Evolutionary conservation across 768 basidiomycete genomes (phyloP).

Genomic region (Termitomyces sp.): DNA sequence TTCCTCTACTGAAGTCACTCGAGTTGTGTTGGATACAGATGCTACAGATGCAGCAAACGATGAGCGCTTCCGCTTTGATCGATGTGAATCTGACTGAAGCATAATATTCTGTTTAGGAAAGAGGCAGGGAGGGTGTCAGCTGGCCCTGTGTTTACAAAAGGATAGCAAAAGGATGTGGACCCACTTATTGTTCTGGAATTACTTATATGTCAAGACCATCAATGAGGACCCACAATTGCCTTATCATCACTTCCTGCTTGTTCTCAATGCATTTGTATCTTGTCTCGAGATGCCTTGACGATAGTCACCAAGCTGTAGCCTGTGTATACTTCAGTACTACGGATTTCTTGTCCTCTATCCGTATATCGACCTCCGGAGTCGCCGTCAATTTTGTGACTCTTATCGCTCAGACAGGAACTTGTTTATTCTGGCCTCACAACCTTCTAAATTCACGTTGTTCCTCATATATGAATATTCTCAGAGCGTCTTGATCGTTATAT

Average conservation of each 20-base stretch:
- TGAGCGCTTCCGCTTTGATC: slow-evolving; percentile 11
- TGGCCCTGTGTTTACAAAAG: slow-evolving; percentile 4
- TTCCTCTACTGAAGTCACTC: slow-evolving; percentile 20
- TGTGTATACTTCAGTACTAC: not conserved
- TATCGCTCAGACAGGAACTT: slow-evolving; percentile 9
- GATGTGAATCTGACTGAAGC: slow-evolving; percentile 10
- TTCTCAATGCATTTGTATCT: not conserved
- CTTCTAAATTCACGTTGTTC: no score
- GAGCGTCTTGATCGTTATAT: no score
- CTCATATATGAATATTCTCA: no score
- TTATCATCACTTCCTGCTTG: not conserved
- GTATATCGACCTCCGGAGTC: not conserved
- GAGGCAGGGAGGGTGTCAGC: not conserved
- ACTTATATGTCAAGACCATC: not conserved
- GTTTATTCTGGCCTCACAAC: slow-evolving; percentile 2
- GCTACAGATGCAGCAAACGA: slow-evolving; percentile 9
- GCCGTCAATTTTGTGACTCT: slow-evolving; percentile 1
- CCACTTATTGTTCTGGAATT: not conserved
- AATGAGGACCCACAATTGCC: not conserved
- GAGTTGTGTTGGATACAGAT: slow-evolving; percentile 16
- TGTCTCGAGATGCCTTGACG: not conserved
- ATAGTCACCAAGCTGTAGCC: not conserved
- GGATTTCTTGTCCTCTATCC: not conserved
- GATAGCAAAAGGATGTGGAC: not conserved
- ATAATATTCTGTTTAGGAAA: not conserved